phyloP scores from a whole-genome alignment of 2,329 filamentous ascomycete species.

The Delphinella strobiligena region DNA sequence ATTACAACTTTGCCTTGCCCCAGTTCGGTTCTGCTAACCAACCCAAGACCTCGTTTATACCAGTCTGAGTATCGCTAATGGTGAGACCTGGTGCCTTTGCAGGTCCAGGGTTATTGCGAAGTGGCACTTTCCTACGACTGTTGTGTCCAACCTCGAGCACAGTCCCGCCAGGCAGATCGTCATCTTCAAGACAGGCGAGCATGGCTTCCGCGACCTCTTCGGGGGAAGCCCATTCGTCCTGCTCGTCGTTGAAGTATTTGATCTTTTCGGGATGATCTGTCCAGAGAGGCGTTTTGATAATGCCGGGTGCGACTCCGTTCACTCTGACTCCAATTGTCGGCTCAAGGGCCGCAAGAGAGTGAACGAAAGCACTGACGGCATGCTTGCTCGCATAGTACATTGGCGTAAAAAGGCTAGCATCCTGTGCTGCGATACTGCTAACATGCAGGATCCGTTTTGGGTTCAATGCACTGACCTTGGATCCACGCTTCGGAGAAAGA shows the following conservation, averaged over 20 bases:
- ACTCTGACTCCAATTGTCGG: constrained; percentile 40
- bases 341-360: constrained; percentile 39
- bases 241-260: constrained; percentile 32
- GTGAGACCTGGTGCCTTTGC: constrained; percentile 5
- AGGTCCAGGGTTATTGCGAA: constrained; percentile 43
- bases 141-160: constrained; percentile 44
- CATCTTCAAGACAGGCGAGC: constrained; percentile 42
- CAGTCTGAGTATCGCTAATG: neutral
- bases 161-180: constrained; percentile 36
- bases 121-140: constrained; percentile 37
- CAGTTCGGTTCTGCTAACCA: constrained; percentile 1
- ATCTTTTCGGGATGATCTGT: constrained; percentile 50
- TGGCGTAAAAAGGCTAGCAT: constrained; percentile 24
- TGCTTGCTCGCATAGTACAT: constrained; percentile 36
- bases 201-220: constrained; percentile 50
- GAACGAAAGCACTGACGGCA: constrained; percentile 35
- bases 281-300: constrained; percentile 52
- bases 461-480: constrained; percentile 24
- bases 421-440: constrained; percentile 32
- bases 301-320: constrained; percentile 47
- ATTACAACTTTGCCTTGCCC: neutral
- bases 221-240: constrained; percentile 43
- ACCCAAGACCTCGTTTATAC: neutral
- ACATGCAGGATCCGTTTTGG: constrained; percentile 36
- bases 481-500: constrained; percentile 21